Evolutionary conservation across 108 stramenopile genomes (phyloP).

Genomic region (Skeletonema grethae): DNA sequence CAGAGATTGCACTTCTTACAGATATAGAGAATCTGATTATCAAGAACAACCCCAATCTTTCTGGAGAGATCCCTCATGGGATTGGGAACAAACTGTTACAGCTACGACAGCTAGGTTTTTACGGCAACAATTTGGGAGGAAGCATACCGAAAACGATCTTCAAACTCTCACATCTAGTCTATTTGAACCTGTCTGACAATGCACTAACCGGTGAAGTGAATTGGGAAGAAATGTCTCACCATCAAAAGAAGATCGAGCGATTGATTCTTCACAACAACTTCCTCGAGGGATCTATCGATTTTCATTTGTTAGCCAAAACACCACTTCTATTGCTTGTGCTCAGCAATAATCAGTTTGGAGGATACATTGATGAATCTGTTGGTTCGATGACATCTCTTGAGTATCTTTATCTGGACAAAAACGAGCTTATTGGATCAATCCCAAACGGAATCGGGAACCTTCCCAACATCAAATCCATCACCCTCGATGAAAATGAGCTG

Average conservation of each 20-base stretch:
- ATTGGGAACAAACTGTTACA: conserved; percentile 54
- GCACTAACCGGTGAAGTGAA: conserved; percentile 27
- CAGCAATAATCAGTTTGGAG: conserved; percentile 64
- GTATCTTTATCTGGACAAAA: conserved; percentile 67
- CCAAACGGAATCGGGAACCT: conserved; percentile 50
- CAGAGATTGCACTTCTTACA: conserved; percentile 48
- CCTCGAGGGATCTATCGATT: conserved; percentile 38
- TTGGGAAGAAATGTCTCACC: conserved; percentile 32
- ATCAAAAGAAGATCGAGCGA: conserved; percentile 19
- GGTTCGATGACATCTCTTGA: conserved; percentile 46
- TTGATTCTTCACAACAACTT: conserved; percentile 40
- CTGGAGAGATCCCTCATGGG: conserved; percentile 61
- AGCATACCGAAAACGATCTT: conserved; percentile 48
- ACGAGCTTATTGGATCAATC: conserved; percentile 60
- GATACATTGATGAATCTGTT: conserved; percentile 44
- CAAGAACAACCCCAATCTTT: conserved; percentile 65
- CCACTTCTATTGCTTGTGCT: conserved; percentile 58
- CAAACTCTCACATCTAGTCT: conserved; percentile 30
- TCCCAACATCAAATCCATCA: conserved; percentile 31
- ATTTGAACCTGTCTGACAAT: conserved; percentile 39
- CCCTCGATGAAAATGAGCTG: conserved; percentile 46
- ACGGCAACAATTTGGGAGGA: conserved; percentile 61
- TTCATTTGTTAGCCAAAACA: conserved; percentile 49
- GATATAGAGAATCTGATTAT: conserved; percentile 62
- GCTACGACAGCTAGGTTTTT: conserved; percentile 70